These are phyloP conservation scores for Ganoderma leucocontextum DNA, from an alignment of 1,284 basidiomycete genomes.

Conservation along the genomic window DNA sequence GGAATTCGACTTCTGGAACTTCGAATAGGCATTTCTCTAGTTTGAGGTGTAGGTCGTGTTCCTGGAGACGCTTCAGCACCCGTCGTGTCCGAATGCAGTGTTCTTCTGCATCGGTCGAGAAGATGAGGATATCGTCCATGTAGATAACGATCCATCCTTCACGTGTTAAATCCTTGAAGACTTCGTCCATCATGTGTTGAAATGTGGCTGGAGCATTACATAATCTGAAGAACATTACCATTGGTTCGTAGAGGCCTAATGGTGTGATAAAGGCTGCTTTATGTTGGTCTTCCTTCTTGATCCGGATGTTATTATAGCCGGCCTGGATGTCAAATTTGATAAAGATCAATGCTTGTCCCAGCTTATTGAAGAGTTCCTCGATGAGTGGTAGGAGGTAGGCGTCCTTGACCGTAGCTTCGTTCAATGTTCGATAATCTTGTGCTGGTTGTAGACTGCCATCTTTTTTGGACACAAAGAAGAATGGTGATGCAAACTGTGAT, in stretches of 20 bases:
- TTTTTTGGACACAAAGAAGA: constrained; percentile 50
- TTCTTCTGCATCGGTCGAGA: neutral
- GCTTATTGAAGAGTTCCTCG: constrained; percentile 3
- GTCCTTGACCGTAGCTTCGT: constrained; percentile 45
- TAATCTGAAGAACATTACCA: constrained; percentile 18
- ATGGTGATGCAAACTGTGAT: constrained; percentile 37
- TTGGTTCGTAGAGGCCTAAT: constrained; percentile 12
- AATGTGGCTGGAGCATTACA: constrained; percentile 12
- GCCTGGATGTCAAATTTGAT: constrained; percentile 9
- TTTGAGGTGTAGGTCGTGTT: neutral
- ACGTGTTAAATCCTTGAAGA: constrained; percentile 1
- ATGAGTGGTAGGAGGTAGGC: constrained; percentile 16
- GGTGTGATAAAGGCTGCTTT: constrained; percentile 16
- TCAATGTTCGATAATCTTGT: constrained; percentile 31
- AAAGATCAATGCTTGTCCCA: constrained; percentile 11
- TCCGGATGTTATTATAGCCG: constrained; percentile 20
- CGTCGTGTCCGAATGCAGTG: neutral
- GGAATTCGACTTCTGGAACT: constrained; percentile 39
- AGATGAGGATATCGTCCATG: constrained; percentile 18
- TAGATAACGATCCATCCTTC: constrained; percentile 6
- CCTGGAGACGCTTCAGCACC: neutral
- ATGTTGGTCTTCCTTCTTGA: constrained; percentile 15
- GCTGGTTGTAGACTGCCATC: constrained; percentile 33
- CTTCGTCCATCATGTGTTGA: constrained; percentile 15
- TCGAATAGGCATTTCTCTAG: constrained; percentile 38